Base-by-base conservation (phyloP, 2,329 filamentous ascomycete genomes). In the Aaosphaeria pasadenensis region DNA sequence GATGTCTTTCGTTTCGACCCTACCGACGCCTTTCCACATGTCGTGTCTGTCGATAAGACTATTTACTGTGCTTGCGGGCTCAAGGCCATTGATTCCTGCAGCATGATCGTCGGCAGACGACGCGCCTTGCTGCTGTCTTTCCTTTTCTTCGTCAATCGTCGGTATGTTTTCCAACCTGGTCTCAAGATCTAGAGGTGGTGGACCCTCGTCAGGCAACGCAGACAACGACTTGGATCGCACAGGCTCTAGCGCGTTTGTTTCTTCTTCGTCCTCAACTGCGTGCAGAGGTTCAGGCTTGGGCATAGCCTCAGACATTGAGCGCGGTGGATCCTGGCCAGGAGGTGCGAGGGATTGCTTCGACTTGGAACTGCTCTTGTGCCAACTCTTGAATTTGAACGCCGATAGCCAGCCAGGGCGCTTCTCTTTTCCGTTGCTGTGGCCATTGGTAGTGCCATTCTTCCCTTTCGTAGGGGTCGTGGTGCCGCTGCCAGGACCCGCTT, bases 41-140 rank as follows among this genome's bases (percentile, higher is more conserved):
- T 76, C 74, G 53, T 76, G 74, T 47, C 74, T 55, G 50, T 69
- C 69, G 36, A 73, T 64, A 46, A 70, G 52, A 42, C 63, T 69
- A 28, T 65, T 63, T 30, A 69, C 57, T 11, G 67, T 69, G 11
- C 62, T 66, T 7, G 59, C 61, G 33, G 63, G 58, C 6, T 47
- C 49, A 5, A 69, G 43, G 1, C 39, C 30, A 44, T 59, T 52
- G 38, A 55, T 51, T n/a, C 7, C 33, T n/a, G n/a, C 33, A 9
- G 7, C 33, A 9, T n/a, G 9, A 2, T 9, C n/a, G 7, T n/a
- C 33, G 2, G 9, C 4, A 36, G 33, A 36, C 4, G 7, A 9
- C 33, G 33, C 33, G 3, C 17, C 17, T 3, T 24, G 17, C 60
- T 56, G 39, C 61, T 63, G 24, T 57, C 59, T 33, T 4, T 41